Conservation (phyloP, 2,329 filamentous ascomycete genomes). For the Xylaria sp. region DNA sequence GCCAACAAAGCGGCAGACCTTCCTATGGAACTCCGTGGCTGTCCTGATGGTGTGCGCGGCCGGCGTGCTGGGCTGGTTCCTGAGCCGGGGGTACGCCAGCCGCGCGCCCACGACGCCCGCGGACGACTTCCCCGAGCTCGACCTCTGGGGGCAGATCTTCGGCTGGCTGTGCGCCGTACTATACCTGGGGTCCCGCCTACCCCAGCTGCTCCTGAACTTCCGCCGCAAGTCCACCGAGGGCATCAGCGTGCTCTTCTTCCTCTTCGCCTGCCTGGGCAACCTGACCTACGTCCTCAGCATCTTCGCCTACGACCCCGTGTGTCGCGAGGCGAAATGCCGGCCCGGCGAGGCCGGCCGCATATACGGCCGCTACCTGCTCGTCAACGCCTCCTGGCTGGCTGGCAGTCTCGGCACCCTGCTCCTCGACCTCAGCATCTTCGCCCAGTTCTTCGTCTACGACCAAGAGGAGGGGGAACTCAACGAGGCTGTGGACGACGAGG, state of each 20-base stretch:
- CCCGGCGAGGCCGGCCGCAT: conserved; percentile 72
- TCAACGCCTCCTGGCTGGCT: conserved; percentile 90
- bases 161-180: conserved; percentile 91
- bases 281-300: conserved; percentile 93
- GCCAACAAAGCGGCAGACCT: conserved; percentile 64
- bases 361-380: conserved; percentile 84
- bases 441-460: conserved; percentile 89
- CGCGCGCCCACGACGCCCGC: conserved; percentile 50
- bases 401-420: conserved; percentile 89
- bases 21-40: conserved; percentile 78
- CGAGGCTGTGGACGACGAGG: conserved; percentile 46
- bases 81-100: conserved; percentile 64
- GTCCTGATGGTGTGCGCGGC: conserved; percentile 85
- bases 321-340: conserved; percentile 64
- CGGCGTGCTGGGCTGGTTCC: conserved; percentile 86
- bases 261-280: conserved; percentile 96
- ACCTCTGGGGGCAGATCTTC: conserved; percentile 84
- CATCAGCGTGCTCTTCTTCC: conserved; percentile 92
- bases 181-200: conserved; percentile 89
- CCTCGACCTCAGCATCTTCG: conserved; percentile 86
- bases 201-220: conserved; percentile 92
- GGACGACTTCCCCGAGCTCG: conserved; percentile 70
- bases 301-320: conserved; percentile 85
- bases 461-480: conserved; percentile 51
- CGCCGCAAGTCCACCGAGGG: conserved; percentile 92